These are phyloP conservation scores for Artemisia tridentata DNA, from an alignment of 129 eudicot species.

Conservation along the genomic window DNA sequence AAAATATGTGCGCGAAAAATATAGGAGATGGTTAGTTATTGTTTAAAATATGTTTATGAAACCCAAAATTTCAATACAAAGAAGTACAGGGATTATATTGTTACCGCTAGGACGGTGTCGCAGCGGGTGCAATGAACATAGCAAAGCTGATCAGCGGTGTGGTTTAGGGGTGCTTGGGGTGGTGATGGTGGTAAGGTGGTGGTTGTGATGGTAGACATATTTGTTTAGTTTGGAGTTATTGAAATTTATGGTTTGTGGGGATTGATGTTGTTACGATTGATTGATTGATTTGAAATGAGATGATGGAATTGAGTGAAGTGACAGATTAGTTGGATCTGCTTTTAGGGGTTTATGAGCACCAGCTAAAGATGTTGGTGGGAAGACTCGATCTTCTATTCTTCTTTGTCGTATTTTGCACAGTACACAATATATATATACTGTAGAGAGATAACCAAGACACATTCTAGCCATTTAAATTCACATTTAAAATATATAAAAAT, in stretches of 20 bases:
- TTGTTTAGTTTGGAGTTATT: slow-evolving; percentile 6
- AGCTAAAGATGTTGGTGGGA: slow-evolving; percentile 22
- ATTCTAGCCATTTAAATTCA: too few relatives aligned
- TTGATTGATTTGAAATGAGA: slow-evolving; percentile 31
- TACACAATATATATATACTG: too few relatives aligned
- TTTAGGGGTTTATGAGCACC: slow-evolving; percentile 24
- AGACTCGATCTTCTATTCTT: neutral
- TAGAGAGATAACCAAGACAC: too few relatives aligned
- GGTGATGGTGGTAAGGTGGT: slow-evolving; percentile 39
- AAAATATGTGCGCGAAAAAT: too few relatives aligned
- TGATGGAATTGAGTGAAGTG: slow-evolving; percentile 21
- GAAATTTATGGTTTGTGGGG: slow-evolving; percentile 16
- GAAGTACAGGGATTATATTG: neutral
- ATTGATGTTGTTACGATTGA: slow-evolving; percentile 28
- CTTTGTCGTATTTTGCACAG: slow-evolving; percentile 6
- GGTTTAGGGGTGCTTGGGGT: neutral
- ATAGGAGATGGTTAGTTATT: too few relatives aligned
- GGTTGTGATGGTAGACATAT: slow-evolving; percentile 36
- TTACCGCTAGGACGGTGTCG: slow-evolving; percentile 57
- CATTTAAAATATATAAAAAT: too few relatives aligned
- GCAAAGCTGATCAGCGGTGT: slow-evolving; percentile 54
- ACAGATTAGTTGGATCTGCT: slow-evolving; percentile 31
- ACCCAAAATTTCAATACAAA: too few relatives aligned
- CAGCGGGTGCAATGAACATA: slow-evolving; percentile 58
- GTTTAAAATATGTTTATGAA: too few relatives aligned